These are phyloP conservation scores for Jackrogersella multiformis DNA, from an alignment of 495 filamentous ascomycete genomes.

Conservation along the genomic window DNA sequence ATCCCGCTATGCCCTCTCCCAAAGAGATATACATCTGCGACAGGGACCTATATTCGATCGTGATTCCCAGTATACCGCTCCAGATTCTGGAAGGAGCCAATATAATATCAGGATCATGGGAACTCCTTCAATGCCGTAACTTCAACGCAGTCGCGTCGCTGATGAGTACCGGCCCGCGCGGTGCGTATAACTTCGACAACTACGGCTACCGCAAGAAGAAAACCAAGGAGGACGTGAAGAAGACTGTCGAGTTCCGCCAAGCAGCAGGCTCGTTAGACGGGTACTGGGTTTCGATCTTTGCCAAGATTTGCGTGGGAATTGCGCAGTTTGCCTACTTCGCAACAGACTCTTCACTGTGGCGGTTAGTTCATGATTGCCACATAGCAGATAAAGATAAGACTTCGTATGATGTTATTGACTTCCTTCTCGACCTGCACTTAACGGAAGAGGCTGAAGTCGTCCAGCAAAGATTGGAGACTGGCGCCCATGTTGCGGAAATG, in stretches of 20 bases:
- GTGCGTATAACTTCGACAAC: slow-evolving; percentile 14
- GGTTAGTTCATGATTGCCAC: slow-evolving; percentile 16
- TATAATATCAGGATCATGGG: not conserved
- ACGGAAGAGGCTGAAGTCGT: slow-evolving; percentile 9
- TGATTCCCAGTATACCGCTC: not conserved
- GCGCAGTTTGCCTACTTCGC: slow-evolving; percentile 2
- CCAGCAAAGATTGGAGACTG: not conserved
- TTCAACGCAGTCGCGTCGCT: not conserved
- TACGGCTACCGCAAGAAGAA: not conserved
- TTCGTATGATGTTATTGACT: slow-evolving; percentile 11
- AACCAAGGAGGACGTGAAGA: not conserved
- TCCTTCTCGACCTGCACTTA: slow-evolving; percentile 12
- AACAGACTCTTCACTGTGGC: not conserved
- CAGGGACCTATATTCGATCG: not conserved
- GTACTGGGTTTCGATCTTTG: slow-evolving; percentile 6
- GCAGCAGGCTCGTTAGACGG: slow-evolving; percentile 13
- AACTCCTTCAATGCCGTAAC: not conserved
- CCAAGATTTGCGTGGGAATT: slow-evolving; percentile 14
- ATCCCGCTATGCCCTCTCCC: not conserved
- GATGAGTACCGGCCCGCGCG: not conserved
- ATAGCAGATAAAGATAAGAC: not conserved
- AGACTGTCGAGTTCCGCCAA: slow-evolving; percentile 11
- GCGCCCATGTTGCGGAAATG: not conserved
- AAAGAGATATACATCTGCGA: not conserved
- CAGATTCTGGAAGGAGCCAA: not conserved